These are phyloP conservation scores for Candida michaelii DNA, from an alignment of 805 yeast species.

Conservation along the genomic window DNA sequence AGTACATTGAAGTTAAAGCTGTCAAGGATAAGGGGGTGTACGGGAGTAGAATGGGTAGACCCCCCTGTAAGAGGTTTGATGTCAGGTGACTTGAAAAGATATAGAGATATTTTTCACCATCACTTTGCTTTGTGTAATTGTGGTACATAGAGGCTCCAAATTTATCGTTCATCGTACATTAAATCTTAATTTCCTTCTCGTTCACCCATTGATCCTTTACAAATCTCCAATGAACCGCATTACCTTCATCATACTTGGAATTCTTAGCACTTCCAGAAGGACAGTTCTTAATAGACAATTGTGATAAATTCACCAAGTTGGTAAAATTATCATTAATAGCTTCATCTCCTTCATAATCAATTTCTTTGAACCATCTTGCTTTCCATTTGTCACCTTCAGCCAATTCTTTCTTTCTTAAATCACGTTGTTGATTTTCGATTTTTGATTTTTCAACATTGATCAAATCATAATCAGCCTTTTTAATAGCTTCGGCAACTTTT, in stretches of 20 bases:
- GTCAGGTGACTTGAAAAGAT: no score
- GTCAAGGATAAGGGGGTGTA: no score
- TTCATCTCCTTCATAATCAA: constrained; percentile 23
- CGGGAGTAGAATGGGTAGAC: no score
- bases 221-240: constrained; percentile 71
- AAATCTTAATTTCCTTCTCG: constrained; percentile 47
- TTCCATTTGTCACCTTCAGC: constrained; percentile 69
- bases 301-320: constrained; percentile 45
- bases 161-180: no score
- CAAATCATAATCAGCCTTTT: constrained; percentile 67
- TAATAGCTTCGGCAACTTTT: constrained; percentile 85
- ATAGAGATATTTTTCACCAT: no score
- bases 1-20: no score
- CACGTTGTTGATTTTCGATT: constrained; percentile 86
- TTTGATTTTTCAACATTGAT: constrained; percentile 73
- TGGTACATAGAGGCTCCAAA: no score
- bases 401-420: constrained; percentile 68
- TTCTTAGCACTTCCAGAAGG: constrained; percentile 64
- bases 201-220: constrained; percentile 51
- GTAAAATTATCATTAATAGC: constrained; percentile 30
- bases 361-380: constrained; percentile 73
- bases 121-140: no score
- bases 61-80: no score
- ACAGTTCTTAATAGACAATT: constrained; percentile 60
- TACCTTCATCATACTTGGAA: constrained; percentile 53